Evolutionary conservation across 2,329 filamentous ascomycete species (phyloP), one percentile per base, ranked within the genome.

Genomic region (Trichoderma atrobrunneum): DNA sequence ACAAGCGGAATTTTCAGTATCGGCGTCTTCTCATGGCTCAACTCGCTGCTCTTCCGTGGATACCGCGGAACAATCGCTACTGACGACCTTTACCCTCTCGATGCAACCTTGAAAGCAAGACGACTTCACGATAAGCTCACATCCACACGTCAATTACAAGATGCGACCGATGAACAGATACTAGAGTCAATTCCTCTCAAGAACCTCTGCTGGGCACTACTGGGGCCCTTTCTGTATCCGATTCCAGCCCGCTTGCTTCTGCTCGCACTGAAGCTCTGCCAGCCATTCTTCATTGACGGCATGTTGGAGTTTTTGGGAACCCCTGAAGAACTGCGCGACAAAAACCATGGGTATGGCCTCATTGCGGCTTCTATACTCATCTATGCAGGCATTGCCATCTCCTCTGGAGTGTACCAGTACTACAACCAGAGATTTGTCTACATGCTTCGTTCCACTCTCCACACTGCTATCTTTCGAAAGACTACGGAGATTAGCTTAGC

Each of bases 381-480:
- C 48, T 67, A 67, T n/a, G 36, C 64, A 6, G 64, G 64, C 11
- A 34, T 67, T 34, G 64, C 64, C 14, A 57, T 67, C 16, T 67
- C 64, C 43, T 39, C 48, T 7, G 64, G 64, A 28, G 26, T 67
- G 18, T 67, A 67, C 48, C n/a, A 30, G 64, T 67, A 67, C 32
- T 67, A 39, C 36, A 32, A 67, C 36, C 64, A 67, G 21, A 54
- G 64, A 34, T 34, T 43, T 24, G 26, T 57, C 26, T 39, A 32
- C 48, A 67, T 32, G 36, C 64, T 67, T 57, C 48, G 64, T 21
- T 54, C 64, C n/a, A 39, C 30, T 36, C 64, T 67, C n/a, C 30
- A 39, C 7, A 67, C 64, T 28, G 48, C 43, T 10, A 67, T 67
- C 34, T 67, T 39, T 28, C 64, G 64, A 57, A 67, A 79, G n/a